Conservation (phyloP, 148 eudicot species). For the Chenopodium suecicum region DNA sequence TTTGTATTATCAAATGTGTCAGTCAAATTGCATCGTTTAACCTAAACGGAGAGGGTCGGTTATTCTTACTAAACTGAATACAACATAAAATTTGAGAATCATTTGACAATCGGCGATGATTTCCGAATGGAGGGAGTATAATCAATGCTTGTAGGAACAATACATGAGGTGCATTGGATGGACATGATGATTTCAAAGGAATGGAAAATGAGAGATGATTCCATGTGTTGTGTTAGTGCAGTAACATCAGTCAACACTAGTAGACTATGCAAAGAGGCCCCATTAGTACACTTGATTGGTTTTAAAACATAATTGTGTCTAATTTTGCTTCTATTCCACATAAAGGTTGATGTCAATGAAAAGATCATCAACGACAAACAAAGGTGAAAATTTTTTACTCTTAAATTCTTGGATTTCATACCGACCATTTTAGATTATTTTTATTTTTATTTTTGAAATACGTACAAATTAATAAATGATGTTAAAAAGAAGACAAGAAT, state of each 20-base stretch:
- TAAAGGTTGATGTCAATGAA: background rate
- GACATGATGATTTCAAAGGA: slow-evolving; percentile 5
- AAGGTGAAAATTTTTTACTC: background rate
- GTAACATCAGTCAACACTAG: slow-evolving; percentile 24
- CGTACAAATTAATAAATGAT: background rate
- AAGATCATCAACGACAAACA: background rate
- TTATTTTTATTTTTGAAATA: background rate
- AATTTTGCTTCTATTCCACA: slow-evolving; percentile 10
- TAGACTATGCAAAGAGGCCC: background rate
- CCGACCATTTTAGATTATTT: too few species aligned
- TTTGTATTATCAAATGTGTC: too few species aligned
- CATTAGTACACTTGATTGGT: slow-evolving; percentile 1
- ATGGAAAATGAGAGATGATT: background rate
- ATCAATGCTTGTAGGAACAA: too few species aligned
- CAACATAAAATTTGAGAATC: too few species aligned
- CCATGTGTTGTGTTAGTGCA: slow-evolving; percentile 1
- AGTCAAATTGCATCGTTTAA: too few species aligned
- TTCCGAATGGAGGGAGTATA: too few species aligned
- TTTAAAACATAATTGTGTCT: slow-evolving; percentile 4
- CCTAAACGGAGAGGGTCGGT: too few species aligned
- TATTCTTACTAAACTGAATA: too few species aligned
- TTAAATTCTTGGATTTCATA: background rate
- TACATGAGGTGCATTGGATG: background rate
- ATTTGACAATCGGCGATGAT: too few species aligned
- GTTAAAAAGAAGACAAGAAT: background rate